These are phyloP conservation scores for Pythium myriotylum DNA, from an alignment of 352 stramenopile genomes.

Conservation along the genomic window DNA sequence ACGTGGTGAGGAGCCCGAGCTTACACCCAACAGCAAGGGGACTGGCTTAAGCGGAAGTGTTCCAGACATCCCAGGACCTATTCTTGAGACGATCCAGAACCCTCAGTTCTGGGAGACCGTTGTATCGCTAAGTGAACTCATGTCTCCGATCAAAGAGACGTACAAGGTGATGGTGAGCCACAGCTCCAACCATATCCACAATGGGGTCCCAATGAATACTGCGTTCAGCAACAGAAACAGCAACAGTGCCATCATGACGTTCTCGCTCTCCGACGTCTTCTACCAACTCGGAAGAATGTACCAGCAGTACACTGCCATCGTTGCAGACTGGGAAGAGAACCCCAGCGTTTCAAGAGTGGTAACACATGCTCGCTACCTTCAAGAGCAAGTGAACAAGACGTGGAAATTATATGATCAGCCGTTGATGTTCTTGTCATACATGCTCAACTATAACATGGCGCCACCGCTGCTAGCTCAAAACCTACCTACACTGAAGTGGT, in stretches of 20 bases:
- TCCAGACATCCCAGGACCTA: constrained; percentile 16
- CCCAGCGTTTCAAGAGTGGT: constrained; percentile 43
- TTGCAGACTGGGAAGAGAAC: constrained; percentile 73
- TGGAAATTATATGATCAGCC: constrained; percentile 81
- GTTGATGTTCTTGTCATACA: constrained; percentile 71
- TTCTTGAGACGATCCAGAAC: constrained; percentile 63
- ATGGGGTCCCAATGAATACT: not conserved
- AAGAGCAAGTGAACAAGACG: constrained; percentile 62
- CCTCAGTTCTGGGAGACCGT: constrained; percentile 77
- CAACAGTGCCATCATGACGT: constrained; percentile 28
- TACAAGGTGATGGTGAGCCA: constrained; percentile 62
- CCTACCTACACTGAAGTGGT: constrained; percentile 64
- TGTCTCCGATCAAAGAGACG: constrained; percentile 80
- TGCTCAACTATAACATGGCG: constrained; percentile 74
- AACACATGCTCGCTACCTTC: constrained; percentile 60
- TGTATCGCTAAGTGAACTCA: constrained; percentile 71
- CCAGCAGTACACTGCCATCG: constrained; percentile 69
- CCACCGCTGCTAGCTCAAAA: constrained; percentile 47
- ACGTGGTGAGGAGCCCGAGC: constrained; percentile 4
- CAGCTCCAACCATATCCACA: not conserved
- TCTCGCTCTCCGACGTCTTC: constrained; percentile 68
- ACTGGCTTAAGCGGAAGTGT: constrained; percentile 28
- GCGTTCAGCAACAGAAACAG: not conserved
- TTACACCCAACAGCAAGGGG: constrained; percentile 29
- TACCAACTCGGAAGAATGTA: constrained; percentile 84